Evolutionary conservation across 805 yeast species (phyloP).

Genomic region (Torulaspora microellipsoides): DNA sequence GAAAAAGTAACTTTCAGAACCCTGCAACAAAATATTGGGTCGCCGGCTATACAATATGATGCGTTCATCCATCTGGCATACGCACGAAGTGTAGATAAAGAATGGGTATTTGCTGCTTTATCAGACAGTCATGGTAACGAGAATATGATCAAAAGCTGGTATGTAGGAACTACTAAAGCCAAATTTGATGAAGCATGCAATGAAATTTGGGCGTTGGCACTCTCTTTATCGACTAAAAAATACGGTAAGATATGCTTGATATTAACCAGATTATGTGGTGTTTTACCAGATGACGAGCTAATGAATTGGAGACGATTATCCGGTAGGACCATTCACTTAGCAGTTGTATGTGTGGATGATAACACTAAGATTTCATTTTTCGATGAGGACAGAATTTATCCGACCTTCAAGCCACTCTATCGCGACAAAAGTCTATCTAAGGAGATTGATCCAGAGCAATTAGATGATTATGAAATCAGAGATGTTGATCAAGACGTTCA

Average conservation of each 20-base stretch:
- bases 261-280: slow-evolving; percentile 64
- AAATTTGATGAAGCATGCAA: slow-evolving; percentile 55
- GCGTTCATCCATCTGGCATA: slow-evolving; percentile 81
- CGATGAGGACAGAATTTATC: slow-evolving; percentile 32
- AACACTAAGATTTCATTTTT: slow-evolving; percentile 44
- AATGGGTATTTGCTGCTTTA: slow-evolving; percentile 88
- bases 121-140: slow-evolving; percentile 74
- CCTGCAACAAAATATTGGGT: slow-evolving; percentile 28
- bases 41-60: slow-evolving; percentile 42
- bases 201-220: slow-evolving; percentile 61
- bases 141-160: slow-evolving; percentile 63
- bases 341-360: slow-evolving; percentile 65
- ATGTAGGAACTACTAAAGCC: slow-evolving; percentile 35
- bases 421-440: slow-evolving; percentile 22
- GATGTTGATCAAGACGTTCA: slow-evolving; percentile 49
- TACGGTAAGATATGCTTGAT: slow-evolving; percentile 57
- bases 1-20: slow-evolving; percentile 42
- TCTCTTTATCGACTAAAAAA: slow-evolving; percentile 39
- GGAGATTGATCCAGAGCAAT: slow-evolving; percentile 11
- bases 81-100: slow-evolving; percentile 71
- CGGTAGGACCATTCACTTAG: slow-evolving; percentile 52
- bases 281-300: slow-evolving; percentile 76
- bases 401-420: slow-evolving; percentile 34
- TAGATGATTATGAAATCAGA: slow-evolving; percentile 37
- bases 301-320: slow-evolving; percentile 75